Base-by-base conservation (phyloP, 495 filamentous ascomycete species). In the Neurospora hispaniola region DNA sequence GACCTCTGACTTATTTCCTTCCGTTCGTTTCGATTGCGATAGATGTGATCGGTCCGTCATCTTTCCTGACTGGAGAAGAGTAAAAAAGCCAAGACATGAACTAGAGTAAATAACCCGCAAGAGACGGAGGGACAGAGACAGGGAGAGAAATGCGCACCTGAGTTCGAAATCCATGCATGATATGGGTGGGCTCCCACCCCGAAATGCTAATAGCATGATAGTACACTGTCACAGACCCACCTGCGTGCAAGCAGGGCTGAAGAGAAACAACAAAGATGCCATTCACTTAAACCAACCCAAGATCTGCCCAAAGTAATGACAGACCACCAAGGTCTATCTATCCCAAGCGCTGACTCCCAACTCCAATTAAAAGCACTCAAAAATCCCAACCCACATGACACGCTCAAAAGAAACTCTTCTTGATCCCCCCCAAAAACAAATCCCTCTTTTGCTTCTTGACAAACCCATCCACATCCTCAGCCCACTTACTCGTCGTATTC, bases 391-490 rank as follows among this genome's bases (percentile, higher is more conserved):
- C 42, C 42, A 7, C 2, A 43, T 43, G 4, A 4, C 39, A 39
- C 2, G 14, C 42, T 43, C 42, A 84, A 39, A 81, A 79, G 62
- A 84, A 86, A 71, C 84, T 82, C 72, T 84, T 80, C 71, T 82
- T 86, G 68, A 86, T 76, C 14, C 86, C 82, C 23, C 93, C 92
- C 74, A 96, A 83, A 69, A 97, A 80, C 72, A 92, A 82, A 76
- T 92, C 92, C 81, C 88, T 89, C 86, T 98, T 98, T 85, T 97
- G 93, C 78, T 89, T 90, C 71, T 83, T 86, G 16, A 97, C 90
- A 81, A 87, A 97, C 77, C 97, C 97, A 76, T 87, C 89, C 72
- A 97, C 93, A 76, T 97, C 95, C 35, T 92, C 89, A 16, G 92
- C 91, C 88, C 93, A 98, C 68, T 88, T 91, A 72, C 88, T 87